Conservation (phyloP, 208 protist genomes). For the Crithidia brevicula region DNA sequence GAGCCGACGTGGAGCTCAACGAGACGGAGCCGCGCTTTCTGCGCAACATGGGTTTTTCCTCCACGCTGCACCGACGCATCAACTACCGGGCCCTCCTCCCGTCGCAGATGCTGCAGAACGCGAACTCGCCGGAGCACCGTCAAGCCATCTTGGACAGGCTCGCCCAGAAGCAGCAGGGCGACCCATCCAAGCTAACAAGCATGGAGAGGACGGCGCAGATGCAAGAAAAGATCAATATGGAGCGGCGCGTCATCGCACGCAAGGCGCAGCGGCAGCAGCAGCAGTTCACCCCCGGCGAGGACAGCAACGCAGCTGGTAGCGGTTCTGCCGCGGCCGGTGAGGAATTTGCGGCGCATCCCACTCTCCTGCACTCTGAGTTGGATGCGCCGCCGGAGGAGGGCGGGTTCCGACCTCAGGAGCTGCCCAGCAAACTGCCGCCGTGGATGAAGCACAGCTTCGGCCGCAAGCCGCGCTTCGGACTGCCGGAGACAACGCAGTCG, state of each 20-base stretch:
- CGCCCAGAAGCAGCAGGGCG: conserved; percentile 54
- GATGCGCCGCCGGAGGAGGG: conserved; percentile 66
- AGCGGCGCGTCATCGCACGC: conserved; percentile 75
- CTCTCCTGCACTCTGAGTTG: conserved; percentile 70
- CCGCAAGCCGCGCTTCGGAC: conserved; percentile 68
- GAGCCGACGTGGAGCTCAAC: conserved; percentile 78
- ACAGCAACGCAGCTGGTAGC: conserved; percentile 2
- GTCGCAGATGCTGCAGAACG: conserved; percentile 78
- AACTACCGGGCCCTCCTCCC: conserved; percentile 86
- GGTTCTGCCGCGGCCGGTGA: conserved; percentile 12
- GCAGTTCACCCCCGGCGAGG: conserved; percentile 26
- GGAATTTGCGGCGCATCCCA: conserved; percentile 29
- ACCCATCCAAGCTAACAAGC: conserved; percentile 66
- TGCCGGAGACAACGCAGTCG: conserved; percentile 50
- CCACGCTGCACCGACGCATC: conserved; percentile 55
- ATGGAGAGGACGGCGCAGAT: conserved; percentile 75
- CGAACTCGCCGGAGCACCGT: conserved; percentile 80
- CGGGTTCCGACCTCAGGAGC: conserved; percentile 56
- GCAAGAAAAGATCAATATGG: conserved; percentile 80
- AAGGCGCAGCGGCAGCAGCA: conserved; percentile 42
- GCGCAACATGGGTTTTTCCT: conserved; percentile 59
- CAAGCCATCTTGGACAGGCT: conserved; percentile 77
- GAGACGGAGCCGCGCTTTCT: conserved; percentile 85
- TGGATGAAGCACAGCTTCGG: conserved; percentile 87
- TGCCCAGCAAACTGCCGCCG: conserved; percentile 67